Evolutionary conservation across 2,329 filamentous ascomycete genomes (phyloP).

Genomic region (Penicillium sp.): DNA sequence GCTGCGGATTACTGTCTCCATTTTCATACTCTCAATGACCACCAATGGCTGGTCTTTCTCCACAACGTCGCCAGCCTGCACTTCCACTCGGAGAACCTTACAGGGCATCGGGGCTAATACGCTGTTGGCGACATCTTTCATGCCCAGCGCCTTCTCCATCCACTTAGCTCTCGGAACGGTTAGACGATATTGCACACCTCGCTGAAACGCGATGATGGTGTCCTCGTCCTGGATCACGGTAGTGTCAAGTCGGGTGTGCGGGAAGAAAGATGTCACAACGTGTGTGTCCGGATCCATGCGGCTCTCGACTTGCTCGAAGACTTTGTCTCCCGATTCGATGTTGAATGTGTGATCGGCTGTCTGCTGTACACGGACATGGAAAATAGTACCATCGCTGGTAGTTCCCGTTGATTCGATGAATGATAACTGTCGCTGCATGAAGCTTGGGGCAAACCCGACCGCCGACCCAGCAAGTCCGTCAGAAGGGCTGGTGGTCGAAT

Average conservation of each 20-base stretch:
- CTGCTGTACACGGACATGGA: conserved; percentile 53
- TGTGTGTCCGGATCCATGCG: conserved; percentile 47
- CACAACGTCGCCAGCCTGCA: conserved; percentile 76
- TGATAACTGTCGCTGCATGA: conserved; percentile 63
- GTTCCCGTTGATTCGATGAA: conserved; percentile 51
- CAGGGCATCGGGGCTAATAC: conserved; percentile 96
- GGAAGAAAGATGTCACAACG: conserved; percentile 73
- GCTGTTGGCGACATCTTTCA: conserved; percentile 76
- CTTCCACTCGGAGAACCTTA: conserved; percentile 89
- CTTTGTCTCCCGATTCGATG: conserved; percentile 45
- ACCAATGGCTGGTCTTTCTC: conserved; percentile 84
- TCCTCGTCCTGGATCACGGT: conserved; percentile 63
- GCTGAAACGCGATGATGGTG: conserved; percentile 72
- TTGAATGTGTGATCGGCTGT: conserved; percentile 50
- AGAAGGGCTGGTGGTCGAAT: conserved; percentile 25
- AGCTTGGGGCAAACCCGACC: conserved; percentile 62
- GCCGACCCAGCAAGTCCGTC: conserved; percentile 33
- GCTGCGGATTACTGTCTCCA: conserved; percentile 80
- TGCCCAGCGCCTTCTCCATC: conserved; percentile 82
- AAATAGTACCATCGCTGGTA: conserved; percentile 37
- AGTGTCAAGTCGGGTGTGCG: conserved; percentile 73
- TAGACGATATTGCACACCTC: conserved; percentile 59
- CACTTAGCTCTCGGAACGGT: conserved; percentile 64
- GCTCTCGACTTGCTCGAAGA: conserved; percentile 49
- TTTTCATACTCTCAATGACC: conserved; percentile 90